These are phyloP conservation scores for Gaultheria prostrata DNA, from an alignment of 148 eudicot genomes.

Conservation along the genomic window DNA sequence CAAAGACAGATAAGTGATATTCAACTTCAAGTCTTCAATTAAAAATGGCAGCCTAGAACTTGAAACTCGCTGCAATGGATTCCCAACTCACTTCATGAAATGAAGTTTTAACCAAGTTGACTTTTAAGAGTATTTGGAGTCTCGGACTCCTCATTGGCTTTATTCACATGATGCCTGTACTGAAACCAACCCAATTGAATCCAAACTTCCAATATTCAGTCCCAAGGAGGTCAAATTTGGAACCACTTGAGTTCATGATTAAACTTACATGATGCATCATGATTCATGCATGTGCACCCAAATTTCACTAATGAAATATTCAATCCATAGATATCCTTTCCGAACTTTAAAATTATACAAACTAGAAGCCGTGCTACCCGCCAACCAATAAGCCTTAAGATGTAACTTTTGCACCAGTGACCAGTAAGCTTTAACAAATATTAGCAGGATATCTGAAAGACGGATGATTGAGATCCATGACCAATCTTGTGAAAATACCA, in stretches of 20 bases:
- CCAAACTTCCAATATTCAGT: background rate
- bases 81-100: background rate
- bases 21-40: too few species aligned
- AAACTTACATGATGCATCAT: slow-evolving; percentile 1
- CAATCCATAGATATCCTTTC: background rate
- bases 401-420: background rate
- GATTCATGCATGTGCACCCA: background rate
- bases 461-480: background rate
- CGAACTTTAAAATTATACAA: background rate
- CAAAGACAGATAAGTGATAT: background rate
- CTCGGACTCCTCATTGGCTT: background rate
- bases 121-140: background rate
- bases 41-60: background rate
- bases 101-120: background rate
- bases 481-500: background rate
- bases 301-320: background rate
- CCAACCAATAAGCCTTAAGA: background rate
- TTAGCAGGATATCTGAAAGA: background rate
- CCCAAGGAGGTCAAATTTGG: background rate
- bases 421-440: slow-evolving; percentile 1
- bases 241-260: background rate
- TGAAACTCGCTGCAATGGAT: background rate
- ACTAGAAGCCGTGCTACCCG: background rate
- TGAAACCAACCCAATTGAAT: background rate
- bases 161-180: background rate